Evolutionary conservation across 225 moss, liverwort and hornwort species (phyloP).

Genomic region (Physcomitrellopsis africana): DNA sequence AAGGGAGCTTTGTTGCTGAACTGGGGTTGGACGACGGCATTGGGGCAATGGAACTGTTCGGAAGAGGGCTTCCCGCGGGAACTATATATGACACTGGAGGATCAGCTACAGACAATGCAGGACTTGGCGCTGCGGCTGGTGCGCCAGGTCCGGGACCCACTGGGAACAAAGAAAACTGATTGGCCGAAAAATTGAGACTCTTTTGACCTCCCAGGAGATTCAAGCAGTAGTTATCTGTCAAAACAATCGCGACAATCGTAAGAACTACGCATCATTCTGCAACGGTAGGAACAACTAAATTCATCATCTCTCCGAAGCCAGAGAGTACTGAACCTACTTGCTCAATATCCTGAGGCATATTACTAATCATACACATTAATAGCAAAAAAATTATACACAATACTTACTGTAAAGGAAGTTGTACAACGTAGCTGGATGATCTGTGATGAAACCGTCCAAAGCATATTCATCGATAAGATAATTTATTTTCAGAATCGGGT

Average conservation of each 20-base stretch:
- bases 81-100: conserved; percentile 34
- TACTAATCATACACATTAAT: neutral
- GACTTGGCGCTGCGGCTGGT: conserved; percentile 32
- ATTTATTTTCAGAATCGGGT: conserved; percentile 66
- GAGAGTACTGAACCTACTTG: neutral
- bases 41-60: neutral
- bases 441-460: conserved; percentile 75
- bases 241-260: neutral
- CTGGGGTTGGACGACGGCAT: conserved; percentile 17
- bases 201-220: conserved; percentile 32
- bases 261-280: neutral
- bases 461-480: conserved; percentile 46
- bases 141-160: conserved; percentile 17
- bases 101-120: conserved; percentile 36
- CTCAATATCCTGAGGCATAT: no score
- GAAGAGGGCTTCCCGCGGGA: conserved; percentile 3
- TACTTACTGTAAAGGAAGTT: conserved; percentile 61
- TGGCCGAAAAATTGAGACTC: conserved; percentile 18
- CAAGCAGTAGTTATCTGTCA: conserved; percentile 62
- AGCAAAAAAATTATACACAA: neutral
- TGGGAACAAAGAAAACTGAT: neutral
- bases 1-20: conserved; percentile 28
- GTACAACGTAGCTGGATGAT: conserved; percentile 69
- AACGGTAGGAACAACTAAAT: neutral
- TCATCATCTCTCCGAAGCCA: neutral